Conservation (phyloP, 2,329 filamentous ascomycete species). For the Aspergillus sp. region DNA sequence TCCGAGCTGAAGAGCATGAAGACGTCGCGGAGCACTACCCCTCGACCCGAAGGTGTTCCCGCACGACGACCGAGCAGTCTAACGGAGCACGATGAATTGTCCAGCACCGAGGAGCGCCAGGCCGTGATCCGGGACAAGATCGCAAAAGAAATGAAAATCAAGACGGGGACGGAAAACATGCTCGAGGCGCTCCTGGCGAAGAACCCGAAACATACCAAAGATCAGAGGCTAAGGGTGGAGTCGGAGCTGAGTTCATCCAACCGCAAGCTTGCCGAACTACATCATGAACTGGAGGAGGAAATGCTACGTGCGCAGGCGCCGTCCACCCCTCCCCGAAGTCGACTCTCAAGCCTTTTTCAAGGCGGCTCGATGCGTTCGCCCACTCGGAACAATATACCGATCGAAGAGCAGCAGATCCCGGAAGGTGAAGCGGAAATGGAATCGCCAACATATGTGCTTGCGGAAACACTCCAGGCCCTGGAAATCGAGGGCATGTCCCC, state of each 20-base stretch:
- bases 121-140: constrained; percentile 77
- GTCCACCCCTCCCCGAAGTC: constrained; percentile 51
- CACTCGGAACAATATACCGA: constrained; percentile 39
- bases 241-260: constrained; percentile 90
- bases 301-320: constrained; percentile 60
- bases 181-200: constrained; percentile 91
- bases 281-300: constrained; percentile 61
- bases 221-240: constrained; percentile 76
- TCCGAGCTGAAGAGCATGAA: constrained; percentile 75
- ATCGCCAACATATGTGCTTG: constrained; percentile 86
- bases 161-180: constrained; percentile 96
- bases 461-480: constrained; percentile 85
- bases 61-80: constrained; percentile 48
- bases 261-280: constrained; percentile 63
- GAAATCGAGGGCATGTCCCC: constrained; percentile 84
- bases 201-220: constrained; percentile 92
- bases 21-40: constrained; percentile 63
- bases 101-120: constrained; percentile 70
- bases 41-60: constrained; percentile 58
- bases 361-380: constrained; percentile 57
- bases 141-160: constrained; percentile 96
- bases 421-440: constrained; percentile 69
- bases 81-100: constrained; percentile 63
- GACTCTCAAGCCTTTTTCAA: constrained; percentile 60
- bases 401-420: constrained; percentile 43